Base-by-base conservation (phyloP, 495 filamentous ascomycete species). In the Penicillium canescens region DNA sequence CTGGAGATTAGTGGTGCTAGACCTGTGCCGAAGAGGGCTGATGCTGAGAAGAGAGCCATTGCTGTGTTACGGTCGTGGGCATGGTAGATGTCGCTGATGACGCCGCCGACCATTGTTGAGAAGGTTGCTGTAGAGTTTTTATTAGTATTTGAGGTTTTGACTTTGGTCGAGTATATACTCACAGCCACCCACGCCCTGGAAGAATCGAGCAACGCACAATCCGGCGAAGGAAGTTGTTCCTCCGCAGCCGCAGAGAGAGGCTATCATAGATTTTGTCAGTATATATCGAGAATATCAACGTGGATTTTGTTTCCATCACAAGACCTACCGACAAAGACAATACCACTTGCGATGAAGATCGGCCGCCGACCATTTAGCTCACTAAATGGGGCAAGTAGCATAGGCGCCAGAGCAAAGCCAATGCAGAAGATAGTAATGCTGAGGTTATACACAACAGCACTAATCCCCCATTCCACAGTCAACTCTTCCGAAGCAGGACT, bases 71-170 rank as follows among this genome's bases (percentile, higher is more conserved):
- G 77, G 35, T 87, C 87, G 54, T 89, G 69, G 8, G 87, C 81
- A 34, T 86, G 85, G 67, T 91, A 97, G 53, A 96, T 86, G 60
- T 98, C 93, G 46, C 86, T 86, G 28, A 98, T 87, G 6, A 97
- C 88, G 0, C 93, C 93, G 33, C 93, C 93, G 3, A 96, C 90
- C 87, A 96, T 93, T 11, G 91, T 95, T 4, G 84, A 88, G 65
- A 96, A 96, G 0, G 92, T 93, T 2, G 83, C 64, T 67, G 59
- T 10, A 18, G 14, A 1, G 11, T 4, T 7, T n/a, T 11, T 2
- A 46, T 21, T 36, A 52, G 46, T 33, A 20, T 23, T 8, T 36
- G 1, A 14, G 16, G 16, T 3, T 31, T 10, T 7, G 28, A 31
- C 6, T 2, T 8, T 3, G 40, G 9, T 24, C 1, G 24, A 10